phyloP scores from a whole-genome alignment of 495 filamentous ascomycete species.

The Aspergillus wentii region DNA sequence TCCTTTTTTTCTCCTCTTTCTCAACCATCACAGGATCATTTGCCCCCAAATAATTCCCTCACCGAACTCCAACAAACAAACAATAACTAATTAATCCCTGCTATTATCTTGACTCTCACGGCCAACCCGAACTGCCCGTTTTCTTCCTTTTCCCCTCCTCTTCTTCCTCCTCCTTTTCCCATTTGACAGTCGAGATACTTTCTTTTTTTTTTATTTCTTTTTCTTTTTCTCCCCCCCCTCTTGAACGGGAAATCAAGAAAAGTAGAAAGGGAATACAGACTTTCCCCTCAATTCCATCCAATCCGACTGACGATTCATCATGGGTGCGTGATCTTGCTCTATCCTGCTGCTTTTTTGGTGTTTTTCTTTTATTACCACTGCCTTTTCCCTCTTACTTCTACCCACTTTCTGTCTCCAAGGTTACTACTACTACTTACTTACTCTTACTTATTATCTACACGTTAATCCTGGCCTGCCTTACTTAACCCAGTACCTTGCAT shows the following conservation, averaged over 20 bases:
- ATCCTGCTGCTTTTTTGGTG: neutral
- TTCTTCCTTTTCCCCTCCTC: slow-evolving; percentile 20
- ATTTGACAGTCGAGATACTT: neutral
- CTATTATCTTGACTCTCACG: no score
- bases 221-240: neutral
- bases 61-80: no score
- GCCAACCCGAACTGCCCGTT: no score
- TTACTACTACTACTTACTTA: no score
- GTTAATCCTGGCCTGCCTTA: no score
- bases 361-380: neutral
- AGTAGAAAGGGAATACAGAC: neutral
- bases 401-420: slow-evolving; percentile 1
- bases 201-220: slow-evolving; percentile 1
- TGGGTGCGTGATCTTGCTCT: neutral
- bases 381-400: neutral
- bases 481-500: no score
- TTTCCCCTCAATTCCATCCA: neutral
- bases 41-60: no score
- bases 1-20: no score
- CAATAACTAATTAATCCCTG: no score
- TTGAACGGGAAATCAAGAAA: neutral
- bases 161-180: slow-evolving; percentile 11
- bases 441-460: no score
- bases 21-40: no score
- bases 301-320: neutral